Percentiles rank a stretch among this genome's conserved stretches.
These are phyloP conservation scores for Colletotrichum sp. DNA, from an alignment of 2,329 filamentous ascomycete genomes.

Conservation along the genomic window DNA sequence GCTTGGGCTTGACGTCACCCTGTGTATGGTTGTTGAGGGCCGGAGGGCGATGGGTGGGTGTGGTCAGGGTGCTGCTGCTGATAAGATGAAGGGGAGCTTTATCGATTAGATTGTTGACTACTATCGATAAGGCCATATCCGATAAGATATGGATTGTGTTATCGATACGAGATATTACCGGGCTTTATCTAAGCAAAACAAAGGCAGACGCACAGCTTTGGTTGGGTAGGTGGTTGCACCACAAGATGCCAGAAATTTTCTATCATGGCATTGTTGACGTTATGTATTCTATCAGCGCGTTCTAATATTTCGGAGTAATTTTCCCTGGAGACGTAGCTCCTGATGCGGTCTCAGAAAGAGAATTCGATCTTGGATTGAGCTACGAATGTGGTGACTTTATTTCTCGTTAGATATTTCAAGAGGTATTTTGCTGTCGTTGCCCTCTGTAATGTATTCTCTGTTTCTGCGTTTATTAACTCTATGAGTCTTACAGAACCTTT, in stretches of 20 bases:
- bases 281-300: not conserved
- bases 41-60: not conserved
- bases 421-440: not conserved
- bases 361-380: no score
- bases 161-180: not conserved
- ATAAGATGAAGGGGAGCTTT: not conserved
- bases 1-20: conserved; percentile 16
- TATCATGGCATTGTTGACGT: not conserved
- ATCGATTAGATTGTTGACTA: not conserved
- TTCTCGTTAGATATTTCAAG: not conserved
- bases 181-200: not conserved
- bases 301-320: not conserved
- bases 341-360: not conserved
- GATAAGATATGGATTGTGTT: no score
- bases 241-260: not conserved
- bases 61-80: not conserved
- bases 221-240: not conserved
- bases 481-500: not conserved
- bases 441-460: not conserved
- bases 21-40: not conserved
- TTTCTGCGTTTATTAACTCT: not conserved
- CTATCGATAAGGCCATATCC: not conserved
- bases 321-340: not conserved
- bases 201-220: not conserved
- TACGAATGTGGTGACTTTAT: no score